Evolutionary conservation across 2,329 filamentous ascomycete genomes (phyloP).

Genomic region (Aspergillus tanneri): DNA sequence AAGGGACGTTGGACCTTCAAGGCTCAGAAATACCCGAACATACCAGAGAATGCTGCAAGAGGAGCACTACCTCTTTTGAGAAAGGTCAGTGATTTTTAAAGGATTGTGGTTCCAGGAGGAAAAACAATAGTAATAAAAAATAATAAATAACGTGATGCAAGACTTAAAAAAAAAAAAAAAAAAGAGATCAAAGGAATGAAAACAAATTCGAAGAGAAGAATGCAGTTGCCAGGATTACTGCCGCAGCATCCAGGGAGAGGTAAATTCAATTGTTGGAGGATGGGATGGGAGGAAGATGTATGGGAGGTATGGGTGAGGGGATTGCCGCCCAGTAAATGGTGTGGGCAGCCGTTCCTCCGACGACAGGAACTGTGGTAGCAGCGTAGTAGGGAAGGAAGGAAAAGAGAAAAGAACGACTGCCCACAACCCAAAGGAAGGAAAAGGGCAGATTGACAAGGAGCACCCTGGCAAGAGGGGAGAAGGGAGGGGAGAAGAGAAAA

Average conservation of each 20-base stretch:
- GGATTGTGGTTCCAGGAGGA: conserved; percentile 10
- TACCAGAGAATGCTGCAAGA: conserved; percentile 26
- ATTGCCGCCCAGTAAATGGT: conserved; percentile 22
- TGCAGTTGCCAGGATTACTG: conserved; percentile 1
- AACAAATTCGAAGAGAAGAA: neutral
- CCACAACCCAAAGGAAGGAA: conserved; percentile 15
- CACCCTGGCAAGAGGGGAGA: conserved; percentile 17
- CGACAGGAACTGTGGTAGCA: conserved; percentile 8
- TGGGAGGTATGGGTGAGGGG: conserved; percentile 7
- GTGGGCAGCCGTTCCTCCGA: conserved; percentile 42
- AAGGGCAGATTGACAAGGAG: conserved; percentile 16
- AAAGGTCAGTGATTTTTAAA: conserved; percentile 20
- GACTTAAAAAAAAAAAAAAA: conserved; percentile 8
- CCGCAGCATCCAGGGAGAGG: neutral
- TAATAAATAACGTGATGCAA: too few relatives aligned
- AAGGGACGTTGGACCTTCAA: neutral
- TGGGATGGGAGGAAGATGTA: conserved; percentile 7
- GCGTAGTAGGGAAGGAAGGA: conserved; percentile 14
- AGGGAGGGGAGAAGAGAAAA: conserved; percentile 11
- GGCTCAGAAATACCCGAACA: conserved; percentile 18
- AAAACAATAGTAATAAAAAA: too few relatives aligned
- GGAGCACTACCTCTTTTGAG: conserved; percentile 18
- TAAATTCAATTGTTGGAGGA: conserved; percentile 1
- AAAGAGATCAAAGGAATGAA: neutral
- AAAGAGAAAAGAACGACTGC: conserved; percentile 26